Conservation (phyloP, 2,329 filamentous ascomycete species). For the Claviceps quebecensis region DNA sequence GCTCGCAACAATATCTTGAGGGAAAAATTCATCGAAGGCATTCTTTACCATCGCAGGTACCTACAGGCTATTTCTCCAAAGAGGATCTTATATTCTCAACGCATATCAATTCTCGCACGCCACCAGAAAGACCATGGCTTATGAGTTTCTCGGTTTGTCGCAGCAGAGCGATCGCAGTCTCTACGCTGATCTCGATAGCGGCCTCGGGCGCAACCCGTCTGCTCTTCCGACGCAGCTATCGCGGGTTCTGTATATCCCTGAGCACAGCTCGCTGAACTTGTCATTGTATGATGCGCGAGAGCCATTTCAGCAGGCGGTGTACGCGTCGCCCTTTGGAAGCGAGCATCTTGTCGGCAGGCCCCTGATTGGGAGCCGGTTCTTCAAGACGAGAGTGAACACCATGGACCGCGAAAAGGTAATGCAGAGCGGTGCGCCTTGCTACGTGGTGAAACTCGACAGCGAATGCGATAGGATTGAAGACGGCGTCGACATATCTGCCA, state of each 20-base stretch:
- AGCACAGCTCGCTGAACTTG: conserved; percentile 2
- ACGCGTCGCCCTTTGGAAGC: background rate
- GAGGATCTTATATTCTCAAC: background rate
- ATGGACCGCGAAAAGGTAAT: background rate
- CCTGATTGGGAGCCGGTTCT: conserved; percentile 4
- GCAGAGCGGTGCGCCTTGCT: background rate
- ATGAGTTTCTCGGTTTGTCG: background rate
- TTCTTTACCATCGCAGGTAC: background rate
- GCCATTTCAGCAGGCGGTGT: background rate
- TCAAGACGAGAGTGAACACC: conserved; percentile 3
- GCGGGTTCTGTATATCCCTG: conserved; percentile 3
- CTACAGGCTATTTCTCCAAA: too few species aligned
- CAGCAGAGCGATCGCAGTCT: background rate
- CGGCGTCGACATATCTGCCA: conserved; percentile 1
- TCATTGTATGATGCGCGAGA: conserved; percentile 1
- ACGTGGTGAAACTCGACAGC: background rate
- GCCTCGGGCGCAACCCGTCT: conserved; percentile 3
- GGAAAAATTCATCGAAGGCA: too few species aligned
- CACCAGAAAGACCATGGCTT: background rate
- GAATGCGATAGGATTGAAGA: background rate
- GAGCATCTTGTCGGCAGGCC: background rate
- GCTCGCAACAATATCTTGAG: too few species aligned
- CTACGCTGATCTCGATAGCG: background rate
- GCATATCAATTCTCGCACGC: background rate
- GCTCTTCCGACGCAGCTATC: conserved; percentile 2